phyloP scores from a whole-genome alignment of 768 basidiomycete genomes.

The Leccinum rimulosum region DNA sequence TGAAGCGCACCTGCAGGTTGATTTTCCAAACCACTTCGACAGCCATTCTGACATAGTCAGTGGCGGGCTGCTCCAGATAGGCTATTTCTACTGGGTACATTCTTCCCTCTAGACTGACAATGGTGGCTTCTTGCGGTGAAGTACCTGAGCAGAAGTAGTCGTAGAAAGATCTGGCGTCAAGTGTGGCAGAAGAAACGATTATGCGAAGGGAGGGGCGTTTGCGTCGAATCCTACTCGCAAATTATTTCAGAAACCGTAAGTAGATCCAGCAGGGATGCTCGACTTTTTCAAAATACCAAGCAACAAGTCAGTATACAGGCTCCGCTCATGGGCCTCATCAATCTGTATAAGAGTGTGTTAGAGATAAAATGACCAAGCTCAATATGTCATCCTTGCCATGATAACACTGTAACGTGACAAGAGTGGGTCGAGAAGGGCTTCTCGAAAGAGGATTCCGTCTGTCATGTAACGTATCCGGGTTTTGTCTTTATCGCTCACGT shows the following conservation, averaged over 20 bases:
- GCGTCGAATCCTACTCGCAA: slow-evolving; percentile 68
- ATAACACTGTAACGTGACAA: slow-evolving; percentile 92
- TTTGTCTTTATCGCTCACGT: slow-evolving; percentile 77
- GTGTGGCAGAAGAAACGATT: slow-evolving; percentile 93
- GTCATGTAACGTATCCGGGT: slow-evolving; percentile 96
- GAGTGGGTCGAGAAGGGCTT: slow-evolving; percentile 88
- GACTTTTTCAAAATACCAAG: slow-evolving; percentile 94
- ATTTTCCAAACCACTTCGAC: slow-evolving; percentile 85
- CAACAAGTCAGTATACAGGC: slow-evolving; percentile 92
- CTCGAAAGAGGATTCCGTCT: slow-evolving; percentile 97
- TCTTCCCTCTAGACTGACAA: slow-evolving; percentile 89
- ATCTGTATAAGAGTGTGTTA: slow-evolving; percentile 48
- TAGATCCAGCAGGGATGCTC: slow-evolving; percentile 13
- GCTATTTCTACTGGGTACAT: slow-evolving; percentile 95
- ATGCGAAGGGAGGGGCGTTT: slow-evolving; percentile 88
- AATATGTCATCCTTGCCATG: slow-evolving; percentile 60
- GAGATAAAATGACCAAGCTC: not conserved
- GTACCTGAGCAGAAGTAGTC: slow-evolving; percentile 80
- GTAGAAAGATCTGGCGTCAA: slow-evolving; percentile 86
- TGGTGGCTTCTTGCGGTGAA: slow-evolving; percentile 67
- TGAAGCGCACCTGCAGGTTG: slow-evolving; percentile 59
- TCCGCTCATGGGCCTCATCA: slow-evolving; percentile 96
- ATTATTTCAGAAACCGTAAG: slow-evolving; percentile 4
- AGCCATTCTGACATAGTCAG: slow-evolving; percentile 81
- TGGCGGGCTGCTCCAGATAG: slow-evolving; percentile 72